Base-by-base conservation (phyloP, 140 eudicot genomes). In the Flaveria floridana region DNA sequence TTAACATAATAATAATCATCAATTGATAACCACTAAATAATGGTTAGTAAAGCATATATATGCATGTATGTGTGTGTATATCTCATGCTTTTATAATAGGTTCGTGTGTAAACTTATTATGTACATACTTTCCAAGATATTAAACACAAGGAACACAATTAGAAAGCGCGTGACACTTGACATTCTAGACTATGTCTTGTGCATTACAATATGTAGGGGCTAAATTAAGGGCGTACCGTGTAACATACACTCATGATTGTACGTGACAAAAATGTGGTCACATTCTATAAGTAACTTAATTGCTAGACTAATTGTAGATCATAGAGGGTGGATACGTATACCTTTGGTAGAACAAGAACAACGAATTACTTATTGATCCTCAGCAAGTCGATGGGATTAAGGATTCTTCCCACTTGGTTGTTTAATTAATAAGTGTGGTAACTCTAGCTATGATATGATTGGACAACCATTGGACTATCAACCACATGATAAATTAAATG, bases 401-500 rank as follows among this genome's bases (percentile, higher is more conserved):
- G 50, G 2, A 44, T 44, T 44, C 50, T 44, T 9, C 13, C 50
- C 13, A 44, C 50, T 44, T 44, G 50, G 50, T 44, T 10, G 50
- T 44, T 44, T 44, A 2, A 10, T 44, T 44, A 2, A 10, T 44
- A 9, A 2, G 50, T 11, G 2, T 44, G 50, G 50, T 44, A 44
- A 44, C 50, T 9, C 50, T 44, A 34, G 41, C 41, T 48, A 13
- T 13, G 55, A 11, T n/a, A 14, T 48, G 59, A 52, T 52, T n/a
- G 59, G 59, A 52, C 59, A 52, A 52, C 59, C 21, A 52, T 14
- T 52, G 59, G 59, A 16, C 59, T 5, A 52, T 52, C 59, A 52
- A n/a, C 59, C 59, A 52, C 59, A 52, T 52, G 59, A 52, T 52
- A 52, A 52, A 52, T 52, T n/a, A 52, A 52, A 52, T 52, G 21